Evolutionary conservation across 805 yeast species (phyloP).

Genomic region (Candida maesae): DNA sequence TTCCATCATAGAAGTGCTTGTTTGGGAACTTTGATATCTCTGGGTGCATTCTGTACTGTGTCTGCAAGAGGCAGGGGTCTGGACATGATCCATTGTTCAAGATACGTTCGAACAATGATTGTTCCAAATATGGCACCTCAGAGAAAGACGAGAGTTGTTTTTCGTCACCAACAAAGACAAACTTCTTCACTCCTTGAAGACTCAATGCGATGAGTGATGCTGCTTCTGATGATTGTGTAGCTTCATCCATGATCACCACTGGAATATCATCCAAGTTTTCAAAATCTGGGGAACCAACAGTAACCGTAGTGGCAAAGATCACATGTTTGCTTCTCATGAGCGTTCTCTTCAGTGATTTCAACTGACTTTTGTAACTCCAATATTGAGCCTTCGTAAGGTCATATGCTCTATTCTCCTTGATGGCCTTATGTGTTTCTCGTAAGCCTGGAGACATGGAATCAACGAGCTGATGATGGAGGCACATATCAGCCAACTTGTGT

Average conservation of each 20-base stretch:
- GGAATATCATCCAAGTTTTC: conserved; percentile 55
- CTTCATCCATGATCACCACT: conserved; percentile 77
- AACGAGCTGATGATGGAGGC: conserved; percentile 60
- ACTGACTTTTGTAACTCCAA: neutral
- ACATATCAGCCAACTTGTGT: conserved; percentile 54
- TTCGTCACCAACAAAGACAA: conserved; percentile 65
- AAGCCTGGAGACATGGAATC: no score
- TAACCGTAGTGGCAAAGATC: conserved; percentile 66
- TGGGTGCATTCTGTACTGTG: conserved; percentile 68
- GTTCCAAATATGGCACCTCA: conserved; percentile 58
- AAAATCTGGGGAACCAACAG: conserved; percentile 62
- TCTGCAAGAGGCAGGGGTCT: conserved; percentile 62
- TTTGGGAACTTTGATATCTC: conserved; percentile 55
- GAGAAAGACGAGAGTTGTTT: conserved; percentile 70
- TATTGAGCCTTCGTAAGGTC: neutral
- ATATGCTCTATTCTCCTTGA: neutral
- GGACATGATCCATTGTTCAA: conserved; percentile 55
- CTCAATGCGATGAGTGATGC: conserved; percentile 83
- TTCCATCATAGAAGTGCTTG: conserved; percentile 43
- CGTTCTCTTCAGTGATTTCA: conserved; percentile 36
- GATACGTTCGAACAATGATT: conserved; percentile 65
- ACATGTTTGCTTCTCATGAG: conserved; percentile 60
- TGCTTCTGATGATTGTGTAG: conserved; percentile 93
- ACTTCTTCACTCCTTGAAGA: conserved; percentile 79
- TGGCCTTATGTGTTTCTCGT: conserved; percentile 14